Evolutionary conservation across 805 yeast species (phyloP).

Genomic region (Maudiozyma turicensis): DNA sequence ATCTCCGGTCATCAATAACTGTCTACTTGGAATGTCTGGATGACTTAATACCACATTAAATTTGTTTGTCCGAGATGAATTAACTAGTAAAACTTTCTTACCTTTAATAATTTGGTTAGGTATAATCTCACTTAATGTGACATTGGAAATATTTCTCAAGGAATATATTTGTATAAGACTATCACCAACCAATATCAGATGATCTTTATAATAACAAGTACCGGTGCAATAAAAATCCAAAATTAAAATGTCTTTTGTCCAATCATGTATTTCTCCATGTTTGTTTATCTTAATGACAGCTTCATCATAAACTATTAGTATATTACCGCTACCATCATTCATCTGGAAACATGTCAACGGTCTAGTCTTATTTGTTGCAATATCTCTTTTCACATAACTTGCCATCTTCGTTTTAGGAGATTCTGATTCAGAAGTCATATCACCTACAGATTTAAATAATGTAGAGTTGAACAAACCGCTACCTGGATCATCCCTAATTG

Average conservation of each 20-base stretch:
- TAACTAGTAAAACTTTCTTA: slow-evolving; percentile 46
- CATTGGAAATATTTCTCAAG: slow-evolving; percentile 19
- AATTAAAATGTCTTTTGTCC: slow-evolving; percentile 32
- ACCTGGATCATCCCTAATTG: slow-evolving; percentile 5
- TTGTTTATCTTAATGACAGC: slow-evolving; percentile 59
- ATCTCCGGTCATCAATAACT: slow-evolving; percentile 34
- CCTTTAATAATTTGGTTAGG: slow-evolving; percentile 65
- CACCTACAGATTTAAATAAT: slow-evolving; percentile 16
- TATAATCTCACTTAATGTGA: slow-evolving; percentile 27
- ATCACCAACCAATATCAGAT: slow-evolving; percentile 46
- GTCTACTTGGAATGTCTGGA: slow-evolving; percentile 53
- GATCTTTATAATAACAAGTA: slow-evolving; percentile 37
- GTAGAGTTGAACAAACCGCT: slow-evolving; percentile 13
- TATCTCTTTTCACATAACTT: slow-evolving; percentile 32
- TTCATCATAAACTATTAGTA: slow-evolving; percentile 58
- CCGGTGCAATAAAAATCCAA: slow-evolving; percentile 34
- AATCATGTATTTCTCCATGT: slow-evolving; percentile 41
- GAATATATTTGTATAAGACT: slow-evolving; percentile 66
- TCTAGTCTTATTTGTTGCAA: slow-evolving; percentile 27
- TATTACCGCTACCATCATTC: slow-evolving; percentile 39
- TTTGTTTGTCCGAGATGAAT: slow-evolving; percentile 29
- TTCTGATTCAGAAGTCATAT: slow-evolving; percentile 17
- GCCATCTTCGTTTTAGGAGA: slow-evolving; percentile 26
- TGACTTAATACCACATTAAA: slow-evolving; percentile 47
- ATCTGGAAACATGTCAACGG: slow-evolving; percentile 61